Evolutionary conservation across 1,139 yeast species (phyloP).

Genomic region (Candida pseudocylindracea): DNA sequence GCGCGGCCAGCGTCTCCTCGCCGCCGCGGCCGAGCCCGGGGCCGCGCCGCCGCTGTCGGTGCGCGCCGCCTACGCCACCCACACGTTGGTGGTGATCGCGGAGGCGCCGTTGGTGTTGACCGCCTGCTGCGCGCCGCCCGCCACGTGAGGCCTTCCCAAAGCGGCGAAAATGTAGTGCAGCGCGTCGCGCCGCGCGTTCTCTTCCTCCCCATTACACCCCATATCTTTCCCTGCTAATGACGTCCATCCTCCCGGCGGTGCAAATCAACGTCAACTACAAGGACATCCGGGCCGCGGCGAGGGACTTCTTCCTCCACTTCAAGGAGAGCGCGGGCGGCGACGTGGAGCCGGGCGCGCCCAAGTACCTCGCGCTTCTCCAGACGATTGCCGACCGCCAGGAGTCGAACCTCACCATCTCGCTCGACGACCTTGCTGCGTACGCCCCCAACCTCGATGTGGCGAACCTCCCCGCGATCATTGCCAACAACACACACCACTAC

Average conservation of each 20-base stretch:
- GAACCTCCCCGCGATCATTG: slow-evolving; percentile 15
- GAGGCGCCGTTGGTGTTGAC: too few relatives aligned
- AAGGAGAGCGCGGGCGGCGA: slow-evolving; percentile 13
- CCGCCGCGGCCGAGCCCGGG: too few relatives aligned
- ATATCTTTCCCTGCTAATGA: neutral
- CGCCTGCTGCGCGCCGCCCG: too few relatives aligned
- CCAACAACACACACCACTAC: slow-evolving; percentile 58
- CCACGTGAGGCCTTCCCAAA: too few relatives aligned
- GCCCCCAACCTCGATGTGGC: slow-evolving; percentile 21
- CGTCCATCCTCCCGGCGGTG: slow-evolving; percentile 24
- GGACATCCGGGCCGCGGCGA: slow-evolving; percentile 24
- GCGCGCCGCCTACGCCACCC: too few relatives aligned
- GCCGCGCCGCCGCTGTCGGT: too few relatives aligned
- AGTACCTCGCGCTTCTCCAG: slow-evolving; percentile 60
- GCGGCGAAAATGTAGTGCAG: too few relatives aligned
- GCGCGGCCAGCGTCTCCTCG: too few relatives aligned
- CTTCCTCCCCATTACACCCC: too few relatives aligned
- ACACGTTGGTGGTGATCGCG: too few relatives aligned
- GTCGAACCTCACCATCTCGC: slow-evolving; percentile 45
- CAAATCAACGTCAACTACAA: slow-evolving; percentile 42
- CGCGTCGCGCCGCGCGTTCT: too few relatives aligned
- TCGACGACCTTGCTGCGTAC: slow-evolving; percentile 62
- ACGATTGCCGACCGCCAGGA: slow-evolving; percentile 65
- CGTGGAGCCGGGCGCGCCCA: slow-evolving; percentile 24
- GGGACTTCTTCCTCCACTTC: slow-evolving; percentile 38